Evolutionary conservation across 202 grass and related monocot species (phyloP).

Genomic region (Eragrostis tef): DNA sequence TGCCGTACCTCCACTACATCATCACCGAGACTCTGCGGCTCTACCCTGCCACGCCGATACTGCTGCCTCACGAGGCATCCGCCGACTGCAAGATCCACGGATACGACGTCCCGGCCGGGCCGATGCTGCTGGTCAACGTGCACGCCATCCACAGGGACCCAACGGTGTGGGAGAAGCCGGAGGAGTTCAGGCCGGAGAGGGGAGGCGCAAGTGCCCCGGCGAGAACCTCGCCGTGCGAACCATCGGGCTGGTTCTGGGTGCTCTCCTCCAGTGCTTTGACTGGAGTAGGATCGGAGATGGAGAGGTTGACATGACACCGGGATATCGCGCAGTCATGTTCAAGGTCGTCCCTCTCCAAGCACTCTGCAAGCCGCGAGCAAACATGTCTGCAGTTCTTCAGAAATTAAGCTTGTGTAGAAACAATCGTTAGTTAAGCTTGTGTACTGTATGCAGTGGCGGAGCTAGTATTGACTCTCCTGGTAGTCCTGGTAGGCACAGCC

Average conservation of each 20-base stretch:
- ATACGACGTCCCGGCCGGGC: constrained; percentile 37
- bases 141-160: constrained; percentile 51
- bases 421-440: too few relatives aligned
- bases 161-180: not conserved
- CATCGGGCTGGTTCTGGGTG: constrained; percentile 34
- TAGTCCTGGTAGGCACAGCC: too few relatives aligned
- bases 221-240: constrained; percentile 41
- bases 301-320: constrained; percentile 46
- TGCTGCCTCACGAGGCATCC: constrained; percentile 56
- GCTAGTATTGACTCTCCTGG: too few relatives aligned
- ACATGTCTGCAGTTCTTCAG: constrained; percentile 32
- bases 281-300: constrained; percentile 19
- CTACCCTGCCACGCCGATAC: constrained; percentile 47
- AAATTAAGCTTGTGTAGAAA: too few relatives aligned
- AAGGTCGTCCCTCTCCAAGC: constrained; percentile 39
- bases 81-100: constrained; percentile 40
- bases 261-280: constrained; percentile 59
- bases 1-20: constrained; percentile 51
- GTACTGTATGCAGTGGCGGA: too few relatives aligned
- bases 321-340: not conserved
- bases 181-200: constrained; percentile 37
- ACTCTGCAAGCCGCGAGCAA: constrained; percentile 27
- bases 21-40: constrained; percentile 56
- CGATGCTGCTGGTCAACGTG: constrained; percentile 53
- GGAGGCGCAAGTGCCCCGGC: constrained; percentile 52